These are phyloP conservation scores for Rhodotorula sp. DNA, from an alignment of 1,284 basidiomycete genomes.

Conservation along the genomic window DNA sequence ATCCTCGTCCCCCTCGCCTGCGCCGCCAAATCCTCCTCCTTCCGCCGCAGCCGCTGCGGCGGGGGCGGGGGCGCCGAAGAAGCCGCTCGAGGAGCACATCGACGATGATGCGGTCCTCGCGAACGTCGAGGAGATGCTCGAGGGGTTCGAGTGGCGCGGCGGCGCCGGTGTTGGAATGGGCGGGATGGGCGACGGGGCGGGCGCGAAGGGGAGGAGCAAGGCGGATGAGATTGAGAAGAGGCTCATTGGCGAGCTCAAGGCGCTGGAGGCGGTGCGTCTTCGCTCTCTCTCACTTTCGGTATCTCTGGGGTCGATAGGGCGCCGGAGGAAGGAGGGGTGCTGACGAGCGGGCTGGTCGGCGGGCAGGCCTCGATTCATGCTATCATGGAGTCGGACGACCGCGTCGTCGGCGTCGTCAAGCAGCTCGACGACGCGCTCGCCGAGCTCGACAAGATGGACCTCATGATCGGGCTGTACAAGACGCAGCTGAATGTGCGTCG, in stretches of 20 bases:
- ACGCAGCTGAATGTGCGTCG: constrained; percentile 82
- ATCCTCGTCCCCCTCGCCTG: background rate
- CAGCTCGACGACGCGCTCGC: constrained; percentile 54
- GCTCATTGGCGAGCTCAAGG: constrained; percentile 80
- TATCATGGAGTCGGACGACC: constrained; percentile 85
- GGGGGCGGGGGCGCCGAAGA: background rate
- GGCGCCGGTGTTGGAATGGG: constrained; percentile 51
- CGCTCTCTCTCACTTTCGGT: background rate
- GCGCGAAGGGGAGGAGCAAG: constrained; percentile 60
- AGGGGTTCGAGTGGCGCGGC: constrained; percentile 90
- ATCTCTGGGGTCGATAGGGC: background rate
- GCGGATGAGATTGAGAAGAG: constrained; percentile 85
- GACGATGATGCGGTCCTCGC: constrained; percentile 74
- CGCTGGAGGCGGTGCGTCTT: constrained; percentile 75
- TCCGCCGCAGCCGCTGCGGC: background rate
- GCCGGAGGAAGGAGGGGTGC: too few species aligned
- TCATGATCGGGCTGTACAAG: constrained; percentile 82
- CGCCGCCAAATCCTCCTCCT: background rate
- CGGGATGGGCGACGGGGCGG: constrained; percentile 56
- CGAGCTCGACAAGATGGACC: constrained; percentile 49
- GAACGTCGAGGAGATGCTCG: constrained; percentile 96
- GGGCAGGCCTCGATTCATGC: constrained; percentile 91
- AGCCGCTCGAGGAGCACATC: constrained; percentile 39
- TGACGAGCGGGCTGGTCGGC: too few species aligned
- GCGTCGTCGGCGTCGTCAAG: constrained; percentile 81